Base-by-base conservation (phyloP, 2,329 filamentous ascomycete genomes). In the Cryphonectria radicalis region DNA sequence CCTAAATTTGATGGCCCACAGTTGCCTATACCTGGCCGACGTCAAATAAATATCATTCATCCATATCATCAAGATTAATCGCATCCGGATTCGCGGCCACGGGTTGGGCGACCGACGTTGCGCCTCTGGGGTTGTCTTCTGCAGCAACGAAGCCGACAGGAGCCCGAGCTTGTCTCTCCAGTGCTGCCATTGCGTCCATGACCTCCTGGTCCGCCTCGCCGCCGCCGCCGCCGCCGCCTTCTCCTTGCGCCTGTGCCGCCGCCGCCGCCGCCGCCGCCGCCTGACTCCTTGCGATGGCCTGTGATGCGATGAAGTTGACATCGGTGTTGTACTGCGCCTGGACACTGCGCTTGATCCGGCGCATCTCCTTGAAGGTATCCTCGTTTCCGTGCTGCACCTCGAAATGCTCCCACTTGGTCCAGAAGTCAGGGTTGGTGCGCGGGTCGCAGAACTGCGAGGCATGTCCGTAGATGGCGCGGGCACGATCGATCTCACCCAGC, bases 281-380 rank as follows among this genome's bases (percentile, higher is more conserved):
- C 79, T 97, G 92, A 74, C 90, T 91, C 74, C 94, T 90, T 32
- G 94, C 94, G 75, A 99, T 86, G 37, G 96, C 96, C 81, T 99
- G 96, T 6, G 94, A 97, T 13, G 96, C 96, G 81, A 99, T 98
- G 79, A 98, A 99, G 80, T 95, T 97, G 85, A 99, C 95, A 78
- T 99, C 96, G 62, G 97, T 99, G 79, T 98, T 98, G 86, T 97
- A 99, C 83, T 98, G 93, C 68, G 96, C 95, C 81, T 98, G 94
- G 17, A 99, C 96, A 81, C 94, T 97, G 79, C 96, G 88, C 87
- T 98, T 99, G 85, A 99, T 94, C 42, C 96, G 91, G 74, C 98
- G 86, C 96, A 99, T 99, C 80, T 99, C 96, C 84, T 97, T 98
- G 87, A 97, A 99, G 0, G 97, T 99, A 80, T 99, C 96, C 81